These are phyloP conservation scores for Tolypocladium album DNA, from an alignment of 2,329 filamentous ascomycete genomes.

Conservation along the genomic window DNA sequence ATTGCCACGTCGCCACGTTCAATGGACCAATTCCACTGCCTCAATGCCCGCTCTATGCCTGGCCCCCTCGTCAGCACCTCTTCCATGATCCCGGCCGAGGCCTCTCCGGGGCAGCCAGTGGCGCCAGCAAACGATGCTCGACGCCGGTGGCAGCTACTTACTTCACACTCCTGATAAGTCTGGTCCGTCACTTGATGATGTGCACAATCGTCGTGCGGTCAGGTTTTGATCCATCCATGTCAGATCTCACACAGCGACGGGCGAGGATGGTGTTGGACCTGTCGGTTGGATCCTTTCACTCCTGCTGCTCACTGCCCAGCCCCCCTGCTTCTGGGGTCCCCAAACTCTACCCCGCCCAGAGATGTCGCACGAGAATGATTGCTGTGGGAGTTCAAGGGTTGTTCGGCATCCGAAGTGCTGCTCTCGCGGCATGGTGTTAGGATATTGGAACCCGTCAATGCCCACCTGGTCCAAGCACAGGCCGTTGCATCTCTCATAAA, in stretches of 20 bases:
- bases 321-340: neutral
- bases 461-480: neutral
- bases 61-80: neutral
- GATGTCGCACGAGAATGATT: neutral
- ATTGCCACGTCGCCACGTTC: too few relatives aligned
- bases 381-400: neutral
- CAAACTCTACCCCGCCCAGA: neutral
- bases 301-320: neutral
- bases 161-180: neutral
- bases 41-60: neutral
- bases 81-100: neutral
- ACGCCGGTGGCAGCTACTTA: neutral
- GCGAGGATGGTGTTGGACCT: neutral
- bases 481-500: neutral
- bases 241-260: neutral
- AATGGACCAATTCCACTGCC: neutral
- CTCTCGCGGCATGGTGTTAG: neutral
- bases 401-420: neutral
- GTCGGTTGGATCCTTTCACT: neutral
- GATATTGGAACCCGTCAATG: neutral
- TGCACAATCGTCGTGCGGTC: neutral
- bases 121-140: neutral
- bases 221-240: too few relatives aligned
- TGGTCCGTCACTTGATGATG: neutral
- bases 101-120: neutral